phyloP scores from a whole-genome alignment of 495 filamentous ascomycete species.

The Amniculicola lignicola region DNA sequence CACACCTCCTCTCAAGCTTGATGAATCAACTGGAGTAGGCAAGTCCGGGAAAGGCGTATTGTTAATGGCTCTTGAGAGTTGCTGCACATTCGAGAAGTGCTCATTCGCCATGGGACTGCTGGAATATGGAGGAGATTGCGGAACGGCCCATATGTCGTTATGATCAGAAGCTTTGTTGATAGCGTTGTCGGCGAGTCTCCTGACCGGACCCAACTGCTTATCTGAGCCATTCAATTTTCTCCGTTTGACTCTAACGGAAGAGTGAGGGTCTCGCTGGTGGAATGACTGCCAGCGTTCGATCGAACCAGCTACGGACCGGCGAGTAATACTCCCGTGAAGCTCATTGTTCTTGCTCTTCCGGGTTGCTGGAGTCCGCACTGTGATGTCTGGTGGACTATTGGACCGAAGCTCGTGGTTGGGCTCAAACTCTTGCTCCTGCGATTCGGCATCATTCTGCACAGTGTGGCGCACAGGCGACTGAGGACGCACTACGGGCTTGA shows the following conservation, averaged over 20 bases:
- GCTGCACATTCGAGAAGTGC: neutral
- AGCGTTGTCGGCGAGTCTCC: too few species aligned
- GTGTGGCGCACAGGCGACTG: conserved; percentile 9
- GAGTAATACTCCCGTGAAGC: neutral
- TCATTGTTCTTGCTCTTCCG: neutral
- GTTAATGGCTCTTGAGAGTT: neutral
- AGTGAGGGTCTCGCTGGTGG: neutral
- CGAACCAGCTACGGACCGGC: neutral
- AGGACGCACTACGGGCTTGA: conserved; percentile 31
- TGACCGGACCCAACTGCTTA: neutral
- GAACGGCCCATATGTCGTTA: conserved; percentile 13
- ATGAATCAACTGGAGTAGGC: conserved; percentile 23
- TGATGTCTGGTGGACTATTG: conserved; percentile 6
- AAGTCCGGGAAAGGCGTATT: conserved; percentile 2
- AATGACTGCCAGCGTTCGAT: neutral
- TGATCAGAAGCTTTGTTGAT: neutral
- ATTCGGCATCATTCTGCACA: conserved; percentile 6
- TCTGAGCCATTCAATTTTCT: neutral
- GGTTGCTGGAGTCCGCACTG: neutral
- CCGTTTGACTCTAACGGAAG: too few species aligned
- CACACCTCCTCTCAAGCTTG: conserved; percentile 8
- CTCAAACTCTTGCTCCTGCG: conserved; percentile 28
- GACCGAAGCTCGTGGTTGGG: conserved; percentile 6
- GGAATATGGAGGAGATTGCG: conserved; percentile 20
- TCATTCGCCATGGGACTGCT: conserved; percentile 12